phyloP scores from a whole-genome alignment of 2,329 filamentous ascomycete genomes.

The Aspergillus brunneoviolaceus region DNA sequence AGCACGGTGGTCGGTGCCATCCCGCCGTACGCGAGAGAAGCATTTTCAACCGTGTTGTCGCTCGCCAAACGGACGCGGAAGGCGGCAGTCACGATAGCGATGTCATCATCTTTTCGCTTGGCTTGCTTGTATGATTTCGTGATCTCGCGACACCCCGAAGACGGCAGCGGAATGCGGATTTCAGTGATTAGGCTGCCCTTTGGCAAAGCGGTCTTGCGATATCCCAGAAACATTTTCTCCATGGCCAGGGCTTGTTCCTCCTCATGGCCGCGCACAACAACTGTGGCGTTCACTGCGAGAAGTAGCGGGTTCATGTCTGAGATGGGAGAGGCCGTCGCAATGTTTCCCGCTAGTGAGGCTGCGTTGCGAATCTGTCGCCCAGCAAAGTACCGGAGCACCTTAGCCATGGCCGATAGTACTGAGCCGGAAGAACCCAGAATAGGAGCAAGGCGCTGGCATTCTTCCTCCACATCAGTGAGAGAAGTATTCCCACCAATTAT shows the following conservation, averaged over 20 bases:
- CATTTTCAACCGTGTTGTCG: slow-evolving; percentile 63
- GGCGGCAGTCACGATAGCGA: slow-evolving; percentile 83
- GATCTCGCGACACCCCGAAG: slow-evolving; percentile 65
- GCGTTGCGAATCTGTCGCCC: slow-evolving; percentile 89
- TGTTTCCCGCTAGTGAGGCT: slow-evolving; percentile 80
- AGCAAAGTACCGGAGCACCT: slow-evolving; percentile 59
- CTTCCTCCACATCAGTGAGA: slow-evolving; percentile 76
- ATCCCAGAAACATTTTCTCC: slow-evolving; percentile 79
- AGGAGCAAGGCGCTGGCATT: slow-evolving; percentile 63
- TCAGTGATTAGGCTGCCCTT: slow-evolving; percentile 74
- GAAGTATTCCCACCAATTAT: slow-evolving; percentile 83
- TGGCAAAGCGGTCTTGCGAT: slow-evolving; percentile 72
- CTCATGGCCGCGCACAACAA: slow-evolving; percentile 68
- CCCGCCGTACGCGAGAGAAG: slow-evolving; percentile 77
- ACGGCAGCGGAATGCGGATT: slow-evolving; percentile 72
- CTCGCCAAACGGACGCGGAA: slow-evolving; percentile 67
- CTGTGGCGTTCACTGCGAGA: slow-evolving; percentile 71
- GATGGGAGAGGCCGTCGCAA: slow-evolving; percentile 84
- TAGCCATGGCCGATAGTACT: slow-evolving; percentile 78
- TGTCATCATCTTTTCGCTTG: slow-evolving; percentile 88
- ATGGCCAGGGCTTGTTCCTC: slow-evolving; percentile 74
- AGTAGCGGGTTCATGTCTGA: slow-evolving; percentile 86
- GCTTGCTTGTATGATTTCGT: slow-evolving; percentile 85
- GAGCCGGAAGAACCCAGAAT: slow-evolving; percentile 63
- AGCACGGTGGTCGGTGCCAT: slow-evolving; percentile 81